Evolutionary conservation across 2,329 filamentous ascomycete species (phyloP), one percentile per base, ranked within the genome.

Genomic region (Madurella mycetomatis): DNA sequence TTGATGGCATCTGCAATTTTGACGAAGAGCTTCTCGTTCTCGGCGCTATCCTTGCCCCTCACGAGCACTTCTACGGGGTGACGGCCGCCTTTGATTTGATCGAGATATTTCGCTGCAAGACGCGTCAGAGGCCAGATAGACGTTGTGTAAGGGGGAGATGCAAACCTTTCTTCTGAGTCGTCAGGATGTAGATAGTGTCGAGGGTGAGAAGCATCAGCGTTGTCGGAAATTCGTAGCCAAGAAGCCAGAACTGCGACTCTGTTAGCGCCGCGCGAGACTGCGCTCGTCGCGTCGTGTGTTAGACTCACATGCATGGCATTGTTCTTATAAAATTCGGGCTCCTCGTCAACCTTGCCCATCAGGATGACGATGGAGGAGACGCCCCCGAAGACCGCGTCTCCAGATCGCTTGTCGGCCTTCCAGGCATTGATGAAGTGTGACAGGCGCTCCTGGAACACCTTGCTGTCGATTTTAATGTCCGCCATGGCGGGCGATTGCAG

Each of bases 181-280:
- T 99, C 61, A 99, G 85, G 56, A 97, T 87, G 73, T 94, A 95
- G 64, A 97, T 79, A 45, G 85, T 84, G 58, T 97, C 94, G 57
- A 86, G 76, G 1, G 92, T 97, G 70, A 99, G 85, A 49, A 99
- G 81, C 78, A 99, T 90, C 60, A 99, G 78, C 0, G 94, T 99
- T 40, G 92, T 92, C 34, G 94, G 94, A 68, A 99, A 99, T 72
- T 99, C 94, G 78, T 99, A 99, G 66, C 94, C 94, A 59, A 99
- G 83, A 52, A 99, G 81, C 95, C 95, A 99, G 73, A 97, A 95
- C 92, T 96, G 71, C 47, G 49, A 16, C 49, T 19, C 45, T 52
- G 53, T 60, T 48, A 60, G 58, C 48, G 39, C n/a, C 13, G 49
- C 41, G 45, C 49, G 16, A 47, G 53, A 39, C 47, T 39, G 37